Evolutionary conservation across 306 rosid species (phyloP).

Genomic region (Rosa chinensis): DNA sequence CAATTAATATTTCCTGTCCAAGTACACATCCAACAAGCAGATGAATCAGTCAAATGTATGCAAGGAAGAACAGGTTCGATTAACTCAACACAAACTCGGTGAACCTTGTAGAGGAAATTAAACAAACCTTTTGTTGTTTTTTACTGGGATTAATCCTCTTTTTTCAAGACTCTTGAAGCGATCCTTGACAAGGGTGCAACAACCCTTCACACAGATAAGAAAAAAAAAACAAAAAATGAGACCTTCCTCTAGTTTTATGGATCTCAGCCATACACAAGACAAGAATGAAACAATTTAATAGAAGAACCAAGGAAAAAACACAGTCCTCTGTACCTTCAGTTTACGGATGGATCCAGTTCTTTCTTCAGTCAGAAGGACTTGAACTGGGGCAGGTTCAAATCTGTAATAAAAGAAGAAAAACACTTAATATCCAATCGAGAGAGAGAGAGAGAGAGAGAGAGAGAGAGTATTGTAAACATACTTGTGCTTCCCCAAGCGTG

Average conservation of each 20-base stretch:
- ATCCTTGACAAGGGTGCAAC: constrained; percentile 79
- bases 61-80: not conserved
- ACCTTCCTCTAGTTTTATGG: constrained; percentile 5
- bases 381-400: constrained; percentile 85
- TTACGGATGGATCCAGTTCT: constrained; percentile 83
- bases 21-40: constrained; percentile 6
- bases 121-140: constrained; percentile 56
- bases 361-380: constrained; percentile 84
- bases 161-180: constrained; percentile 83
- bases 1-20: constrained; percentile 33
- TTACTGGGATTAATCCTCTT: constrained; percentile 83
- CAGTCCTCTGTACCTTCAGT: constrained; percentile 55
- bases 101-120: not conserved
- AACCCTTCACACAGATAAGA: constrained; percentile 51
- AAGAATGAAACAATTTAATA: not conserved
- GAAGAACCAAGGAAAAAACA: not conserved
- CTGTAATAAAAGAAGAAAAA: constrained; percentile 36
- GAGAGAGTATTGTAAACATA: constrained; percentile 29
- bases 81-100: not conserved
- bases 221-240: constrained; percentile 14
- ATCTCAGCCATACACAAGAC: not conserved
- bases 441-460: not conserved
- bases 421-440: not conserved
- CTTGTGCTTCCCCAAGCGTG: constrained; percentile 91
- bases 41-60: not conserved